A percentile compares a stretch with the other conserved stretches of the same genome.
Evolutionary conservation across 176 grass and related monocot species (phyloP).

Genomic region (Poa annua): DNA sequence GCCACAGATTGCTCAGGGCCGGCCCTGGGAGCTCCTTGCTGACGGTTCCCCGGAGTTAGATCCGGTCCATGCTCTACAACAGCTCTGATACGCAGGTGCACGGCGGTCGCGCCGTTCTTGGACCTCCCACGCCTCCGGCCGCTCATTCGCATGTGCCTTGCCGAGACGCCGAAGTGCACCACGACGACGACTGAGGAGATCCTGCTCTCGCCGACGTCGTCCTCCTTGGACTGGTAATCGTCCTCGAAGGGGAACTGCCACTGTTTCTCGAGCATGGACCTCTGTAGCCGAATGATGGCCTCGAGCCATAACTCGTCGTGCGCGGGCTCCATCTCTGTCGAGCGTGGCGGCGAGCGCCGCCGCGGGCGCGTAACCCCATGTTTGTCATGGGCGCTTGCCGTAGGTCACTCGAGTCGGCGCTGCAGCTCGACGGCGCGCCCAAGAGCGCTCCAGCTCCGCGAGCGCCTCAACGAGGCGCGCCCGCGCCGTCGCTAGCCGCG

Average conservation of each 20-base stretch:
- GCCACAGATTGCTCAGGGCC: no score
- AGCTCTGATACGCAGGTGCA: slow-evolving; percentile 65
- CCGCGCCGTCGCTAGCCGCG: no score
- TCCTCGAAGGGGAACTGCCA: slow-evolving; percentile 84
- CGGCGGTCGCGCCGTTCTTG: slow-evolving; percentile 25
- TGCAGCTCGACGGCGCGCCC: no score
- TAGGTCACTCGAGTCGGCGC: no score
- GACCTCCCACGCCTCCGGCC: slow-evolving; percentile 43
- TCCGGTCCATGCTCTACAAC: slow-evolving; percentile 59
- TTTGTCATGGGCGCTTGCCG: no score
- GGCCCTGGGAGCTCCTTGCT: slow-evolving; percentile 78
- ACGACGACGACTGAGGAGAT: slow-evolving; percentile 38
- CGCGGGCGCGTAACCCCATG: not conserved
- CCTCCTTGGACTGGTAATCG: slow-evolving; percentile 42
- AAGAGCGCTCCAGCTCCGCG: no score
- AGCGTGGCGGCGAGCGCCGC: slow-evolving; percentile 25
- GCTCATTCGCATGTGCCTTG: slow-evolving; percentile 72
- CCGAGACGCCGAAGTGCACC: slow-evolving; percentile 61
- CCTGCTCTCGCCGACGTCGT: not conserved
- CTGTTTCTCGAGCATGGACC: slow-evolving; percentile 98
- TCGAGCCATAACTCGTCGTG: slow-evolving; percentile 62
- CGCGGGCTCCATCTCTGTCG: not conserved
- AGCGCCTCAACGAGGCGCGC: no score
- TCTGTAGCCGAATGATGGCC: slow-evolving; percentile 74
- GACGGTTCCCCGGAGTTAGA: slow-evolving; percentile 75